A percentile compares a stretch with the other conserved stretches of the same genome.
These are phyloP conservation scores for Byssoonygena ceratinophila DNA, from an alignment of 2,329 filamentous ascomycete species.

Conservation along the genomic window DNA sequence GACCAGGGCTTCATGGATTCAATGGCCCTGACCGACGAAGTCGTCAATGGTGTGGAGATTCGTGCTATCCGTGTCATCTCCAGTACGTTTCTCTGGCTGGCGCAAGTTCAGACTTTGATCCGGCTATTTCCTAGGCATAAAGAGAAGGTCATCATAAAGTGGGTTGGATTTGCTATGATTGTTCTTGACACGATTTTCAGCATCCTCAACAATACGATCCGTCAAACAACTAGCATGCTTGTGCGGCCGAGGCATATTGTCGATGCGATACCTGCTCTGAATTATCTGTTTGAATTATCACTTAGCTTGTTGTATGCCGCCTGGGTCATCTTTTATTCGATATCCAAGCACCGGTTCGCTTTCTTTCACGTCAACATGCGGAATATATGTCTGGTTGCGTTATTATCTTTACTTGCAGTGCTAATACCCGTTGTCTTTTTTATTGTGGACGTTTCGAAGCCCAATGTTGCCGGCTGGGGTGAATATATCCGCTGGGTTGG, in stretches of 20 bases:
- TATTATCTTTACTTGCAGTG: constrained; percentile 69
- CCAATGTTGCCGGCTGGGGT: constrained; percentile 80
- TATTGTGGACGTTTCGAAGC: constrained; percentile 76
- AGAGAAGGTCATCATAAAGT: constrained; percentile 97
- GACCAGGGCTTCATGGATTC: constrained; percentile 69
- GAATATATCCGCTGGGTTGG: constrained; percentile 97
- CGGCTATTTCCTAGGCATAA: constrained; percentile 90
- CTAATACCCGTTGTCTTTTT: constrained; percentile 88
- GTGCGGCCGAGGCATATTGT: constrained; percentile 62
- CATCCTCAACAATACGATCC: constrained; percentile 75
- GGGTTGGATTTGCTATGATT: constrained; percentile 91
- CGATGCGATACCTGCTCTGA: constrained; percentile 81
- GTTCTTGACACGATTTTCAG: constrained; percentile 83
- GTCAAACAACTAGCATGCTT: constrained; percentile 32
- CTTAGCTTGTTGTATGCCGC: constrained; percentile 80
- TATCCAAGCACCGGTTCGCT: constrained; percentile 84
- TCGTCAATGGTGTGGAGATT: constrained; percentile 75
- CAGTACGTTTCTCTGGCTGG: constrained; percentile 92
- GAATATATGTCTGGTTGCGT: constrained; percentile 71
- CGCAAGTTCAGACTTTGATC: constrained; percentile 92
- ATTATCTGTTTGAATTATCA: constrained; percentile 79
- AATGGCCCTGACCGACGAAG: constrained; percentile 59
- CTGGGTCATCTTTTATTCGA: constrained; percentile 84
- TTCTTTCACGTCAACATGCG: constrained; percentile 87
- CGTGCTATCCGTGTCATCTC: constrained; percentile 87